These are phyloP conservation scores for Termitomyces sp. DNA, from an alignment of 768 basidiomycete species.

Conservation along the genomic window DNA sequence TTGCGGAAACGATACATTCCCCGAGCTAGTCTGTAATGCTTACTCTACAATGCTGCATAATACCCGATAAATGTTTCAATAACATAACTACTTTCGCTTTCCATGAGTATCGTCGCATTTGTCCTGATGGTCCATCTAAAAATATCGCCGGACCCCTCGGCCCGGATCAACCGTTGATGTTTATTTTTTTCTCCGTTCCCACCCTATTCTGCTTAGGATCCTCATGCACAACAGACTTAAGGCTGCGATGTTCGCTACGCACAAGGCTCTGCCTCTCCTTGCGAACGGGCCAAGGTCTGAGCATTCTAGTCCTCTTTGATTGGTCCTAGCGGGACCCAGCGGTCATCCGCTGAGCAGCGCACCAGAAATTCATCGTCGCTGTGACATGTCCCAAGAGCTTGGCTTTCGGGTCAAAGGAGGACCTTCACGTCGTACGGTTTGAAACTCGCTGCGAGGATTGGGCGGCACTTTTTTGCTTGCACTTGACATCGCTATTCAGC, in stretches of 20 bases:
- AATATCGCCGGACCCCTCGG: background rate
- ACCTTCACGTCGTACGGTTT: background rate
- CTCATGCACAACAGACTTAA: conserved; percentile 28
- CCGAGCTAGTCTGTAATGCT: conserved; percentile 4
- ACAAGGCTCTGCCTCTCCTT: conserved; percentile 35
- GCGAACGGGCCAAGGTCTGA: conserved; percentile 40
- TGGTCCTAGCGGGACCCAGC: conserved; percentile 26
- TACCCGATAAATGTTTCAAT: background rate
- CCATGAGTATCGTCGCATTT: background rate
- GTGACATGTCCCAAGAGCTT: conserved; percentile 10
- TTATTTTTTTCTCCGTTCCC: background rate
- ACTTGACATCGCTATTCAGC: background rate
- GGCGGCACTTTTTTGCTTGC: conserved; percentile 3
- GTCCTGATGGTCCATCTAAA: too few species aligned
- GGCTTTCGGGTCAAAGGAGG: conserved; percentile 15
- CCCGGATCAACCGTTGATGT: background rate
- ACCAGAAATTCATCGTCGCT: conserved; percentile 24
- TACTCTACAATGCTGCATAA: background rate
- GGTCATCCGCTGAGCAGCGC: conserved; percentile 20
- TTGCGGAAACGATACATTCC: conserved; percentile 7
- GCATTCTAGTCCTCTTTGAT: conserved; percentile 24
- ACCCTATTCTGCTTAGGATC: background rate
- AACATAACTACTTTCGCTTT: background rate
- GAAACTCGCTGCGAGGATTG: conserved; percentile 28
- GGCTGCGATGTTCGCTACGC: conserved; percentile 46